Conservation (phyloP, 2,329 filamentous ascomycete genomes). For the Anthostomella pinea region DNA sequence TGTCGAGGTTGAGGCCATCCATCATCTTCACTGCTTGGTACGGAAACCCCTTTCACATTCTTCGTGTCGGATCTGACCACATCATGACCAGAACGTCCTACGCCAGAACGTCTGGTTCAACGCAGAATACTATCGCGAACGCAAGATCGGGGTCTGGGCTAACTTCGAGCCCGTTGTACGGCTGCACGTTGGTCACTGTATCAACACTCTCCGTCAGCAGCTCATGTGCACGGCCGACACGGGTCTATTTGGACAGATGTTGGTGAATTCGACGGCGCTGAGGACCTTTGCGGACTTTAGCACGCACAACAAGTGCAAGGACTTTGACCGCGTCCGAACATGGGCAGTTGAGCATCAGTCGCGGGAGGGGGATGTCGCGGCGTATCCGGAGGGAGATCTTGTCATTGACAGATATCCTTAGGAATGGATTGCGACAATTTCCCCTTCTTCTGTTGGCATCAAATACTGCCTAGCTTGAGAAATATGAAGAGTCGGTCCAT, state of each 20-base stretch:
- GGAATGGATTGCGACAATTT: no score
- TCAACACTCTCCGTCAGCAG: background rate
- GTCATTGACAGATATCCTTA: no score
- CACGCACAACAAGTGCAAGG: background rate
- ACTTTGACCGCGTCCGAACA: background rate
- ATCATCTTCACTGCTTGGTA: background rate
- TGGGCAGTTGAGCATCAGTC: background rate
- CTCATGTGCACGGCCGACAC: background rate
- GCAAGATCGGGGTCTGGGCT: background rate
- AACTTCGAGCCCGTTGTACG: background rate
- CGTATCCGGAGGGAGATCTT: no score
- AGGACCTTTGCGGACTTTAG: background rate
- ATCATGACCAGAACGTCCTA: no score
- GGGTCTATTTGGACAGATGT: background rate
- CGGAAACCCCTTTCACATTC: no score
- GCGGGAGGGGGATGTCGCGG: background rate
- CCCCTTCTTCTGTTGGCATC: no score
- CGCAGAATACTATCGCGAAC: background rate
- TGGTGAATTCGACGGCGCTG: background rate
- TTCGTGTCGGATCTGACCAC: no score
- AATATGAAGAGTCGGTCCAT: no score
- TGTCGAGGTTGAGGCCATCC: background rate
- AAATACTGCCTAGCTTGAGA: no score
- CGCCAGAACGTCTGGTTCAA: background rate
- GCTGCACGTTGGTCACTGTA: background rate